phyloP scores from a whole-genome alignment of 495 filamentous ascomycete genomes.

The Penicillium chermesinum region DNA sequence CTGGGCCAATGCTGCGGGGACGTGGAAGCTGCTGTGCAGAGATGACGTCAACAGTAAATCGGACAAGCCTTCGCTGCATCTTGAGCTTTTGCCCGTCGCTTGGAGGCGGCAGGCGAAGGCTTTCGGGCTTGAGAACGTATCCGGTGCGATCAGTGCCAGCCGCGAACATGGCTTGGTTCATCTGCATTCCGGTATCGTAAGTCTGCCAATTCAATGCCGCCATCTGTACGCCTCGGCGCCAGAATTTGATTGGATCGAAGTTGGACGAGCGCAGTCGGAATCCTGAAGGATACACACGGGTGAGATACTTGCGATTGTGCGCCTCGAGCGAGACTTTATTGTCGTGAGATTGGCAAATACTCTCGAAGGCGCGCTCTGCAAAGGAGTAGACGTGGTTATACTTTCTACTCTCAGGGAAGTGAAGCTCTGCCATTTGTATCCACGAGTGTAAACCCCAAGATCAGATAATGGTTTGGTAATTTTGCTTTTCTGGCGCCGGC shows the following conservation, averaged over 20 bases:
- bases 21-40: constrained; percentile 92
- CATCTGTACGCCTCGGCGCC: constrained; percentile 96
- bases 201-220: constrained; percentile 97
- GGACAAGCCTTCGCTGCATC: constrained; percentile 66
- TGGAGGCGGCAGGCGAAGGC: constrained; percentile 59
- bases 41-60: constrained; percentile 80
- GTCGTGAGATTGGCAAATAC: constrained; percentile 64
- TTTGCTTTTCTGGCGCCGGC: constrained; percentile 63
- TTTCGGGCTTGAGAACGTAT: constrained; percentile 88
- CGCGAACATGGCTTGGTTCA: constrained; percentile 98
- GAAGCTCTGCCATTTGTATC: constrained; percentile 79
- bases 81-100: constrained; percentile 30
- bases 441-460: constrained; percentile 82
- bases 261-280: constrained; percentile 80
- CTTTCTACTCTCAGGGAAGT: constrained; percentile 68
- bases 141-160: constrained; percentile 80
- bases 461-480: constrained; percentile 78
- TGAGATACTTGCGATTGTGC: constrained; percentile 88
- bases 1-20: constrained; percentile 61
- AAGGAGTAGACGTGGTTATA: constrained; percentile 95
- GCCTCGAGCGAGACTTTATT: constrained; percentile 69
- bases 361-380: constrained; percentile 76
- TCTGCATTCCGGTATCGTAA: constrained; percentile 87
- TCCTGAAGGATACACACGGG: constrained; percentile 85
- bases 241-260: constrained; percentile 86